Conservation (phyloP, 139 green algal species). For the Cymbomonas tetramitiformis region DNA sequence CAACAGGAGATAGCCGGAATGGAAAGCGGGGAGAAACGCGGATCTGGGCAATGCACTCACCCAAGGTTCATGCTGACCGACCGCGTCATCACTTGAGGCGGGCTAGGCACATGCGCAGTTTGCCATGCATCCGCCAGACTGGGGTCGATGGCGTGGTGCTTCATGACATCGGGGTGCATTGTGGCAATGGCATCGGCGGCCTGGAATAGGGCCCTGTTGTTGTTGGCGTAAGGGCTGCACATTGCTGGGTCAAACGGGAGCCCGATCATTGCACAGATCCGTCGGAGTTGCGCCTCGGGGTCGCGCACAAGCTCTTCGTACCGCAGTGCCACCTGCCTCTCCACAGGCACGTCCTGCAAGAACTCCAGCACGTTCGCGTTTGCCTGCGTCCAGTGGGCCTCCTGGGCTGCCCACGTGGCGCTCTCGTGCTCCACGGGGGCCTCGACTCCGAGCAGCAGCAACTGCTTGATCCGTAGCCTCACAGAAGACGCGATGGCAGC, state of each 20-base stretch:
- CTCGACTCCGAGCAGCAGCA: not conserved
- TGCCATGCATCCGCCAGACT: not conserved
- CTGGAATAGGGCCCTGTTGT: not conserved
- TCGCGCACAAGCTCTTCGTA: slow-evolving; percentile 1
- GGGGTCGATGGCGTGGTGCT: not conserved
- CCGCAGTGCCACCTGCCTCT: not conserved
- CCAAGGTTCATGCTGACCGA: too few relatives aligned
- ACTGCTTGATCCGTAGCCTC: not conserved
- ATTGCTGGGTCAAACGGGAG: not conserved
- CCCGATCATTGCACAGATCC: not conserved
- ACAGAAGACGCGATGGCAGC: not conserved
- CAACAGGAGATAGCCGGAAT: not conserved
- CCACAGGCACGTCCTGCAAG: not conserved
- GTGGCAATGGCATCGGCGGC: not conserved
- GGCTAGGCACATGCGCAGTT: too few relatives aligned
- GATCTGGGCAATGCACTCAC: too few relatives aligned
- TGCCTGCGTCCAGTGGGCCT: not conserved
- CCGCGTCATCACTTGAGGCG: too few relatives aligned
- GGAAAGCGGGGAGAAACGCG: too few relatives aligned
- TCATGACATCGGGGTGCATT: not conserved
- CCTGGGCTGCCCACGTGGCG: not conserved
- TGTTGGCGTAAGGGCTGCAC: not conserved
- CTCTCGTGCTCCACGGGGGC: not conserved
- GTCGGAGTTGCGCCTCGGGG: not conserved
- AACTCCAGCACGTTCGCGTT: slow-evolving; percentile 2